A percentile compares a stretch with the other conserved stretches of the same genome.
phyloP scores from a whole-genome alignment of 768 basidiomycete genomes.

The Trametes cingulata region DNA sequence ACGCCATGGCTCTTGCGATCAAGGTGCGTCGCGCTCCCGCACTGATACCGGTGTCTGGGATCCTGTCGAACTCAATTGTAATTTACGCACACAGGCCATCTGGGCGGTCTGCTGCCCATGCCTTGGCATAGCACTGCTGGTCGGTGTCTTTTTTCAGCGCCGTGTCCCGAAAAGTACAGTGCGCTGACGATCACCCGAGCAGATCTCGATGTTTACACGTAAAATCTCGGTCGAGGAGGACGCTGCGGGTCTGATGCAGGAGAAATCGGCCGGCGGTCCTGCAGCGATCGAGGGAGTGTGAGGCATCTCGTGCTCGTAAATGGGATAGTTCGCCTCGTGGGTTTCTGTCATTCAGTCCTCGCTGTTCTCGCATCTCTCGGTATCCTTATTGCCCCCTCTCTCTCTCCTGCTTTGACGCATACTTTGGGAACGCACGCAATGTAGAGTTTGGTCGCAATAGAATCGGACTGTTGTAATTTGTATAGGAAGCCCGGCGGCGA shows the following conservation, averaged over 20 bases:
- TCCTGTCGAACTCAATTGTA: slow-evolving; percentile 3
- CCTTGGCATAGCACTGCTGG: slow-evolving; percentile 63
- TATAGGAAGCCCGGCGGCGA: neutral
- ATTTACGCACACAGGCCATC: slow-evolving; percentile 47
- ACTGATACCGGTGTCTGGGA: neutral
- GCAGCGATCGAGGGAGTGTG: slow-evolving; percentile 19
- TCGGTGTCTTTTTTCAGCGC: slow-evolving; percentile 35
- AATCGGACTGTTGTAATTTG: slow-evolving; percentile 5
- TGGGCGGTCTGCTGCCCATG: slow-evolving; percentile 76
- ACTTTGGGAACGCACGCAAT: slow-evolving; percentile 10
- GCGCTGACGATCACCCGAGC: slow-evolving; percentile 11
- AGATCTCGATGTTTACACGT: slow-evolving; percentile 33
- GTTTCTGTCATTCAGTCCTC: slow-evolving; percentile 2
- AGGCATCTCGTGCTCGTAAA: slow-evolving; percentile 13
- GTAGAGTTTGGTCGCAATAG: slow-evolving; percentile 19
- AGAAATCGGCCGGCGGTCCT: slow-evolving; percentile 12
- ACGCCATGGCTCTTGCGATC: slow-evolving; percentile 60
- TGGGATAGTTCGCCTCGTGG: slow-evolving; percentile 22
- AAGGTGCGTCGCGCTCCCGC: slow-evolving; percentile 44
- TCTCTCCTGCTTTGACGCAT: slow-evolving; percentile 9
- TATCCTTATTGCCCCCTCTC: slow-evolving; percentile 21
- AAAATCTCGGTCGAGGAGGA: slow-evolving; percentile 21
- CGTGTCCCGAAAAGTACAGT: neutral
- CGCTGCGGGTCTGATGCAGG: slow-evolving; percentile 8
- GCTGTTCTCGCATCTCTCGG: slow-evolving; percentile 7